A percentile compares a stretch with the other conserved stretches of the same genome.
phyloP scores from a whole-genome alignment of 768 basidiomycete genomes.

The Rhizopogon vulgaris region DNA sequence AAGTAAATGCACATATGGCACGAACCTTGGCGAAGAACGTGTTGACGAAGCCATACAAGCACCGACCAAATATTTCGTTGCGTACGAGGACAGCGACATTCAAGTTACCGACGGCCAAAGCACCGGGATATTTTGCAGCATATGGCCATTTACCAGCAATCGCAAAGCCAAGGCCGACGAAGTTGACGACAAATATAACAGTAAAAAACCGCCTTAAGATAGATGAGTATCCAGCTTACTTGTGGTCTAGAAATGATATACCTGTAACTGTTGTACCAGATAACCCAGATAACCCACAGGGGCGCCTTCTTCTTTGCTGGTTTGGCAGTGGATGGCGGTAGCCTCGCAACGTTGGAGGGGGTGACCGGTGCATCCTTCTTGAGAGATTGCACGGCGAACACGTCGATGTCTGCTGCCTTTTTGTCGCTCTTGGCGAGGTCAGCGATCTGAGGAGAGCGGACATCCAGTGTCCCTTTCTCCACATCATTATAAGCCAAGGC shows the following conservation, averaged over 20 bases:
- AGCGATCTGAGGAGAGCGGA: conserved; percentile 27
- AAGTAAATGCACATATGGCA: background rate
- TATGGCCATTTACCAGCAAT: conserved; percentile 64
- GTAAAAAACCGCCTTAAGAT: conserved; percentile 64
- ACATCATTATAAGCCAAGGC: conserved; percentile 39
- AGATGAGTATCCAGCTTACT: background rate
- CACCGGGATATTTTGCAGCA: conserved; percentile 57
- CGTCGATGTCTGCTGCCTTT: conserved; percentile 25
- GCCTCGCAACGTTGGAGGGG: conserved; percentile 29
- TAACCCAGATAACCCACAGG: conserved; percentile 50
- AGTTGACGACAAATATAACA: conserved; percentile 52
- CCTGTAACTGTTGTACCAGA: conserved; percentile 84
- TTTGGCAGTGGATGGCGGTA: conserved; percentile 28
- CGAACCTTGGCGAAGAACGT: conserved; percentile 65
- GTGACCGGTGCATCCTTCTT: conserved; percentile 37
- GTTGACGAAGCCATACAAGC: conserved; percentile 65
- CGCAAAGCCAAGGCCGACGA: conserved; percentile 54
- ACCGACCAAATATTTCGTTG: conserved; percentile 79
- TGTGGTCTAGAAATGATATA: conserved; percentile 18
- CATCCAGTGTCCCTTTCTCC: conserved; percentile 53
- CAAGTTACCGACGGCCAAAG: conserved; percentile 70
- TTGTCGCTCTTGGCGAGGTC: conserved; percentile 33
- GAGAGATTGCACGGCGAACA: conserved; percentile 28
- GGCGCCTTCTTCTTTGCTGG: conserved; percentile 52
- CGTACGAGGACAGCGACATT: conserved; percentile 68